Evolutionary conservation across 495 filamentous ascomycete genomes (phyloP).

Genomic region (Xylaria palmicola): DNA sequence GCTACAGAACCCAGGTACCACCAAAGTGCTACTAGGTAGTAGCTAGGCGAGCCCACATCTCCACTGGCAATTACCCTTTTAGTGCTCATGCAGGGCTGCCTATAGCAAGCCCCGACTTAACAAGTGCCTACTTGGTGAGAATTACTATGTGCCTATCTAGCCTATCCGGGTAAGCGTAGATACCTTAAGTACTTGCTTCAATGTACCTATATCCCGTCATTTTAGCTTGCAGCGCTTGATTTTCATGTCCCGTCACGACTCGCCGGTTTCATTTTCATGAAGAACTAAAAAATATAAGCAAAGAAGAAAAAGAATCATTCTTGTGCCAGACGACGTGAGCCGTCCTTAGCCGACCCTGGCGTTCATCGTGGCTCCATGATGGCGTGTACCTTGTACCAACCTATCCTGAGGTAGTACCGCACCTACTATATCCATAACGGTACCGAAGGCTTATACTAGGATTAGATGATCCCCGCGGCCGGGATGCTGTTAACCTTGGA

Average conservation of each 20-base stretch:
- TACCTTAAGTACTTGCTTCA: not conserved
- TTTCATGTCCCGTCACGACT: too few relatives aligned
- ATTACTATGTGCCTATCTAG: too few relatives aligned
- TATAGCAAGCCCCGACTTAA: not conserved
- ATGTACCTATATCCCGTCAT: not conserved
- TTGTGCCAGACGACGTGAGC: not conserved
- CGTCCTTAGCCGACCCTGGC: not conserved
- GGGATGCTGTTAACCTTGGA: too few relatives aligned
- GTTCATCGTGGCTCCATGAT: not conserved
- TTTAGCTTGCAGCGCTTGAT: not conserved
- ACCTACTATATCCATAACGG: too few relatives aligned
- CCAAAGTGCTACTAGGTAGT: too few relatives aligned
- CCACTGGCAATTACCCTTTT: conserved; percentile 7
- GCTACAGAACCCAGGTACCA: too few relatives aligned
- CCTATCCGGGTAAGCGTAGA: not conserved
- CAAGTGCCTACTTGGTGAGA: too few relatives aligned
- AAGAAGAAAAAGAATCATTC: not conserved
- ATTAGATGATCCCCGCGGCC: too few relatives aligned
- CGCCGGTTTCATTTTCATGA: too few relatives aligned
- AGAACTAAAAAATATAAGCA: not conserved
- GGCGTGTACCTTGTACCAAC: not conserved
- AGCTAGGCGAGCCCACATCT: conserved; percentile 4
- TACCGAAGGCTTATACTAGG: too few relatives aligned
- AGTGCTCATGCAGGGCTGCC: conserved; percentile 1
- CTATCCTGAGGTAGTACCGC: not conserved